Conservation (phyloP, 163 green algal genomes). For the Picocystis sp. region DNA sequence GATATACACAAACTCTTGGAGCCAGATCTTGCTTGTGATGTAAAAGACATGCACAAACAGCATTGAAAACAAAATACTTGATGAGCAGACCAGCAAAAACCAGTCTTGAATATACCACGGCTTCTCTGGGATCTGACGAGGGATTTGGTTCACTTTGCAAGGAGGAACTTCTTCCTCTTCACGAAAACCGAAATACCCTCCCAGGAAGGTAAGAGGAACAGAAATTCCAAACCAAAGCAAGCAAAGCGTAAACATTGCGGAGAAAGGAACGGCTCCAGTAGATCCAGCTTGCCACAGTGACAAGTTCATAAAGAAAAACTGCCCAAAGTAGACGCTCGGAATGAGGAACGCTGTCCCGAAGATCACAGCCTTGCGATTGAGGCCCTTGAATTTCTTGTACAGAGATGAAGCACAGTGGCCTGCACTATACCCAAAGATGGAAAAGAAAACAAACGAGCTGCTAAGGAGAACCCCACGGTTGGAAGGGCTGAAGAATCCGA, state of each 20-base stretch:
- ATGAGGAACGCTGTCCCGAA: too few species aligned
- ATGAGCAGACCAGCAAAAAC: slow-evolving; percentile 67
- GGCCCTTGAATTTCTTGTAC: too few species aligned
- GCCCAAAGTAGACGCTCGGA: slow-evolving; percentile 14
- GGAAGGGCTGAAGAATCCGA: slow-evolving; percentile 85
- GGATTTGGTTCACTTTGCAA: slow-evolving; percentile 73
- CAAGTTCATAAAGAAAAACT: slow-evolving; percentile 13
- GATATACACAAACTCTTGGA: slow-evolving; percentile 89
- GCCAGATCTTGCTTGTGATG: slow-evolving; percentile 84
- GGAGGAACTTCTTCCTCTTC: slow-evolving; percentile 2
- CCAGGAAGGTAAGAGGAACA: slow-evolving; percentile 77
- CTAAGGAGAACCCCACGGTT: slow-evolving; percentile 52
- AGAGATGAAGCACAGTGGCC: too few species aligned
- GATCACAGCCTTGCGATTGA: too few species aligned
- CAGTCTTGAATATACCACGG: slow-evolving; percentile 47
- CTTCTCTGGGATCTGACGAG: slow-evolving; percentile 71
- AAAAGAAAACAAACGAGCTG: too few species aligned
- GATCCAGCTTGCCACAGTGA: slow-evolving; percentile 16
- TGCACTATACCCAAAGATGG: too few species aligned
- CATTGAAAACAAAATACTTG: slow-evolving; percentile 86
- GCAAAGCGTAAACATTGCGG: slow-evolving; percentile 73
- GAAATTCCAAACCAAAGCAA: slow-evolving; percentile 81
- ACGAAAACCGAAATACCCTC: slow-evolving; percentile 45
- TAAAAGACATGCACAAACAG: slow-evolving; percentile 98
- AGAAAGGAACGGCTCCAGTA: slow-evolving; percentile 65